Evolutionary conservation across 495 filamentous ascomycete genomes (phyloP).

Genomic region (Talaromyces ruber): DNA sequence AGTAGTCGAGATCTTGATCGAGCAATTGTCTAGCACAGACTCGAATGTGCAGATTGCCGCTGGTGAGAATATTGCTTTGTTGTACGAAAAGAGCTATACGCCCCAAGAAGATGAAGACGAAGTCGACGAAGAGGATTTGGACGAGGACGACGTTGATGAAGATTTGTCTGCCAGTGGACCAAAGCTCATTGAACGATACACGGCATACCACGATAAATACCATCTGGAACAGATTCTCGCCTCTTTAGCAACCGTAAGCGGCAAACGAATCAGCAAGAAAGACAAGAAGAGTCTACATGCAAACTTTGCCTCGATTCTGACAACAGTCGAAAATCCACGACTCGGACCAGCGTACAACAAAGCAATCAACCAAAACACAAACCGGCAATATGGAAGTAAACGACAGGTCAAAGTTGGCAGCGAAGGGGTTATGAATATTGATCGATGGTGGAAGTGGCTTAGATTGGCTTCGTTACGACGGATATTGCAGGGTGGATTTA

Average conservation of each 20-base stretch:
- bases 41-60: slow-evolving; percentile 74
- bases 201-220: slow-evolving; percentile 45
- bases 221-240: slow-evolving; percentile 45
- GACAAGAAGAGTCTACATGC: slow-evolving; percentile 69
- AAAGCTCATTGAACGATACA: slow-evolving; percentile 54
- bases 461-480: slow-evolving; percentile 66
- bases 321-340: slow-evolving; percentile 70
- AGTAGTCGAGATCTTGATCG: slow-evolving; percentile 78
- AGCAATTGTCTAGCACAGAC: slow-evolving; percentile 76
- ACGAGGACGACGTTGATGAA: slow-evolving; percentile 38
- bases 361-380: slow-evolving; percentile 64
- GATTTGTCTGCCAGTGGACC: slow-evolving; percentile 28
- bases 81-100: slow-evolving; percentile 77
- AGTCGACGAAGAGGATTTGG: slow-evolving; percentile 42
- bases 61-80: slow-evolving; percentile 80
- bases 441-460: slow-evolving; percentile 85
- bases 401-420: slow-evolving; percentile 68
- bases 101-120: slow-evolving; percentile 54
- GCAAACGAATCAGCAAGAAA: slow-evolving; percentile 66
- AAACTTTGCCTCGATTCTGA: slow-evolving; percentile 75
- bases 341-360: slow-evolving; percentile 63
- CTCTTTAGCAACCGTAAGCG: slow-evolving; percentile 49
- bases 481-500: slow-evolving; percentile 73
- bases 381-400: slow-evolving; percentile 66
- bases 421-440: slow-evolving; percentile 66